Evolutionary conservation across 2,329 filamentous ascomycete species (phyloP).

Genomic region (Onygenales sp.): DNA sequence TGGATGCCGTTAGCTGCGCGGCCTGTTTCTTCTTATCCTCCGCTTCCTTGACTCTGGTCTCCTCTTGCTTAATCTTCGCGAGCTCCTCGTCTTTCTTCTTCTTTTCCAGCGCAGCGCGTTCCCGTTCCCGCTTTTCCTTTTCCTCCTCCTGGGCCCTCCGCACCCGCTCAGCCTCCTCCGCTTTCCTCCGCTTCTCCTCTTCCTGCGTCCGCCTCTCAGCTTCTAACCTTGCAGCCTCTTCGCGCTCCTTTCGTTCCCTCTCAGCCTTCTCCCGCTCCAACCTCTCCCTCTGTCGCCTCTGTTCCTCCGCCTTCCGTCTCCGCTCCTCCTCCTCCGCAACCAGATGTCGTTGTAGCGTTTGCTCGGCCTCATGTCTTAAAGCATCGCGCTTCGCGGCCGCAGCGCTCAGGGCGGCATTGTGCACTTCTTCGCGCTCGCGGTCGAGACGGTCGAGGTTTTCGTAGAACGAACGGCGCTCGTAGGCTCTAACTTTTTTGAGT

Average conservation of each 20-base stretch:
- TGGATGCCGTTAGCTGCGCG: constrained; percentile 15
- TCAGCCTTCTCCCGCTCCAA: constrained; percentile 28
- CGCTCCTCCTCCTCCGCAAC: constrained; percentile 28
- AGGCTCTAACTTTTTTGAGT: constrained; percentile 34
- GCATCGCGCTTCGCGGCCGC: constrained; percentile 59
- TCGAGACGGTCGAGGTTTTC: constrained; percentile 54
- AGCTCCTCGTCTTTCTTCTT: constrained; percentile 24
- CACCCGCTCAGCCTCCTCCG: constrained; percentile 38
- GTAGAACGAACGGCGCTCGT: constrained; percentile 38
- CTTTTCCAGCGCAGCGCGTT: constrained; percentile 11
- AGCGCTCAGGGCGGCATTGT: constrained; percentile 56
- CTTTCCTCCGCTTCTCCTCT: constrained; percentile 39
- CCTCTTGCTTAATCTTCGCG: constrained; percentile 21
- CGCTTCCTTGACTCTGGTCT: constrained; percentile 16
- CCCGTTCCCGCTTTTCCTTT: constrained; percentile 16
- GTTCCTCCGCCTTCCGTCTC: constrained; percentile 27
- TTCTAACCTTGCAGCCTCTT: constrained; percentile 14
- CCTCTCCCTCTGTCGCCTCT: constrained; percentile 35
- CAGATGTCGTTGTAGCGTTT: constrained; percentile 26
- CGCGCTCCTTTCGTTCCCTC: constrained; percentile 17
- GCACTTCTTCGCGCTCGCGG: constrained; percentile 52
- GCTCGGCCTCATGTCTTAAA: constrained; percentile 48
- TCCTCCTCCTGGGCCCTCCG: constrained; percentile 30
- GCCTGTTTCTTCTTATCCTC: constrained; percentile 18
- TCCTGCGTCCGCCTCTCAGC: constrained; percentile 32